Percentiles rank a stretch among this genome's conserved stretches.
phyloP scores from a whole-genome alignment of 768 basidiomycete species.

The Phaffia australis region DNA sequence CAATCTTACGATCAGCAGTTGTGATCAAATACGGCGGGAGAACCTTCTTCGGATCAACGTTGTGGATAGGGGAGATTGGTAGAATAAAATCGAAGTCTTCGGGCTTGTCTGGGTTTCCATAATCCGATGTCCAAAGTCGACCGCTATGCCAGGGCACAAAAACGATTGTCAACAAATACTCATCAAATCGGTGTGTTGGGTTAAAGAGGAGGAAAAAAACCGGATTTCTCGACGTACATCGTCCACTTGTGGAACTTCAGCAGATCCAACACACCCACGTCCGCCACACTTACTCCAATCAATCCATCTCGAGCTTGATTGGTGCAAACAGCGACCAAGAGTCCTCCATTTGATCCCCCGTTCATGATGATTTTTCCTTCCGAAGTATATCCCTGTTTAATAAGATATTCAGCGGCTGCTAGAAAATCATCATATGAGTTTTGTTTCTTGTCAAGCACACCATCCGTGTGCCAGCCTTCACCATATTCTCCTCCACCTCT shows the following conservation, averaged over 20 bases:
- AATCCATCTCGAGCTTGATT: conserved; percentile 65
- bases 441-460: conserved; percentile 58
- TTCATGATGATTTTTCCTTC: conserved; percentile 18
- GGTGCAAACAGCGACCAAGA: conserved; percentile 73
- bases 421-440: conserved; percentile 78
- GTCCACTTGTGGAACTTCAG: conserved; percentile 72
- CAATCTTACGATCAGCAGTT: conserved; percentile 64
- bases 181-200: too few species aligned
- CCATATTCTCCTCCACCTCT: conserved; percentile 45
- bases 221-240: too few species aligned
- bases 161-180: too few species aligned
- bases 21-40: conserved; percentile 63
- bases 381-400: conserved; percentile 59
- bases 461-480: conserved; percentile 71
- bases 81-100: conserved; percentile 54
- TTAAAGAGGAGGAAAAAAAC: too few species aligned
- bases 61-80: conserved; percentile 66
- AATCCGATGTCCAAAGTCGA: conserved; percentile 69
- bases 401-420: conserved; percentile 60
- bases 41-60: conserved; percentile 51
- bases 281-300: conserved; percentile 66
- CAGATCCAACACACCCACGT: conserved; percentile 71
- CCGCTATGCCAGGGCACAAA: too few species aligned
- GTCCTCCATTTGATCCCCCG: conserved; percentile 38
- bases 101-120: conserved; percentile 61